Evolutionary conservation across 2,329 filamentous ascomycete genomes (phyloP).

Genomic region (Aspergillus tamarii): DNA sequence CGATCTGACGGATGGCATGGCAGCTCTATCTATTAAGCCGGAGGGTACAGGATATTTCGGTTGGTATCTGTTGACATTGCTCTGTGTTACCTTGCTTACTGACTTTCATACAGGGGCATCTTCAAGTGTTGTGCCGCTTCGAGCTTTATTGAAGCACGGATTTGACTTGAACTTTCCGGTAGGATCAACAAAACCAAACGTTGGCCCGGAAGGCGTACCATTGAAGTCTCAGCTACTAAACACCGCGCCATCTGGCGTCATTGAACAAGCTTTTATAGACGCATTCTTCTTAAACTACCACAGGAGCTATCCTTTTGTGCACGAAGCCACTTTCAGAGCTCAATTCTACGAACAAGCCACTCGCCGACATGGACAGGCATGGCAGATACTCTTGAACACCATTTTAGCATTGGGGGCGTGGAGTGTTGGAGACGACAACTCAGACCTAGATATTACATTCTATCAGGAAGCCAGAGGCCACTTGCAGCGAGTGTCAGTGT

Average conservation of each 20-base stretch:
- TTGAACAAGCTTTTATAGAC: constrained; percentile 48
- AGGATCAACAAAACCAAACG: constrained; percentile 28
- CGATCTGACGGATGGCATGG: constrained; percentile 46
- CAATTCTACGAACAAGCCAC: constrained; percentile 51
- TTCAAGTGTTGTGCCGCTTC: constrained; percentile 44
- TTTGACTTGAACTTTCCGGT: constrained; percentile 43
- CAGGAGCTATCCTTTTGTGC: constrained; percentile 51
- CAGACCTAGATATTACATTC: constrained; percentile 49
- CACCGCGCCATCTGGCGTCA: constrained; percentile 41
- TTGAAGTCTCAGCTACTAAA: constrained; percentile 43
- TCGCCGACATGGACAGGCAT: constrained; percentile 45
- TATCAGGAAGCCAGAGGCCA: constrained; percentile 52
- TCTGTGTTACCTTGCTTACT: constrained; percentile 1
- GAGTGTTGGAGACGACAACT: constrained; percentile 45
- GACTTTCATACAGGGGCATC: constrained; percentile 34
- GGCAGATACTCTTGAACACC: constrained; percentile 52
- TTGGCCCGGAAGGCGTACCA: constrained; percentile 32
- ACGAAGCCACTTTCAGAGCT: constrained; percentile 52
- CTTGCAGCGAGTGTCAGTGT: constrained; percentile 48
- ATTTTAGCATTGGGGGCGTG: constrained; percentile 51
- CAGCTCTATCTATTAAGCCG: constrained; percentile 43
- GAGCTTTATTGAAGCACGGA: constrained; percentile 43
- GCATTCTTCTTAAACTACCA: constrained; percentile 54
- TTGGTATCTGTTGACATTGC: constrained; percentile 16
- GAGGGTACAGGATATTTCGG: constrained; percentile 46